Percentiles rank a stretch among this genome's conserved stretches.
Evolutionary conservation across 192 early-diverging fungal species (phyloP).

Genomic region (Coemansia guatemalensis): DNA sequence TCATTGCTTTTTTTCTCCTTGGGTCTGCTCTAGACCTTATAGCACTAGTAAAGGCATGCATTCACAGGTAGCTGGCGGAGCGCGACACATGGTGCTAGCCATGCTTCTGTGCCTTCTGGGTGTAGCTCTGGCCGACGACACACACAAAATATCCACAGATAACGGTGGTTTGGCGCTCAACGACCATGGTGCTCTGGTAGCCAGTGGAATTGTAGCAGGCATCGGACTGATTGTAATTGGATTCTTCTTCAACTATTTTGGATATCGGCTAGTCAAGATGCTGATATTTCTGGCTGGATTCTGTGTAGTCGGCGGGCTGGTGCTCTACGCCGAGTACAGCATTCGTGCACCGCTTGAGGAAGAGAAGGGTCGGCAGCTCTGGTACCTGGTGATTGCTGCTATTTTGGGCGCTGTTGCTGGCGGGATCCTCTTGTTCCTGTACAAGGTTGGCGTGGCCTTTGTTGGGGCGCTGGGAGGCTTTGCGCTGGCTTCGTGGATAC

Average conservation of each 20-base stretch:
- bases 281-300: slow-evolving; percentile 80
- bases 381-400: slow-evolving; percentile 60
- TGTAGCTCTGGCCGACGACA: slow-evolving; percentile 19
- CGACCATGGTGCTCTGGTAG: slow-evolving; percentile 34
- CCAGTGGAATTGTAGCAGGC: slow-evolving; percentile 56
- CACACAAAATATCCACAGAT: slow-evolving; percentile 16
- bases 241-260: slow-evolving; percentile 68
- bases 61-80: neutral
- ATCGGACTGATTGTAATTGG: slow-evolving; percentile 65
- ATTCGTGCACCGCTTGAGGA: slow-evolving; percentile 47
- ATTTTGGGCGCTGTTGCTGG: slow-evolving; percentile 69
- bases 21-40: neutral
- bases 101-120: slow-evolving; percentile 26
- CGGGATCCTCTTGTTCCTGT: slow-evolving; percentile 62
- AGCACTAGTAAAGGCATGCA: slow-evolving; percentile 4
- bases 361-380: slow-evolving; percentile 41
- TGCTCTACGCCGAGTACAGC: slow-evolving; percentile 38
- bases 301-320: slow-evolving; percentile 60
- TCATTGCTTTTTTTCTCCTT: too few species aligned
- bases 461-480: slow-evolving; percentile 81
- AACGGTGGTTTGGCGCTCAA: slow-evolving; percentile 39
- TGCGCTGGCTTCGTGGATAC: slow-evolving; percentile 68
- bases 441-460: slow-evolving; percentile 69
- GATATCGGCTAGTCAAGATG: slow-evolving; percentile 62
- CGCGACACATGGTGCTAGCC: slow-evolving; percentile 7